Base-by-base conservation (phyloP, 2,329 filamentous ascomycete species). In the Hypomyces rosellus region DNA sequence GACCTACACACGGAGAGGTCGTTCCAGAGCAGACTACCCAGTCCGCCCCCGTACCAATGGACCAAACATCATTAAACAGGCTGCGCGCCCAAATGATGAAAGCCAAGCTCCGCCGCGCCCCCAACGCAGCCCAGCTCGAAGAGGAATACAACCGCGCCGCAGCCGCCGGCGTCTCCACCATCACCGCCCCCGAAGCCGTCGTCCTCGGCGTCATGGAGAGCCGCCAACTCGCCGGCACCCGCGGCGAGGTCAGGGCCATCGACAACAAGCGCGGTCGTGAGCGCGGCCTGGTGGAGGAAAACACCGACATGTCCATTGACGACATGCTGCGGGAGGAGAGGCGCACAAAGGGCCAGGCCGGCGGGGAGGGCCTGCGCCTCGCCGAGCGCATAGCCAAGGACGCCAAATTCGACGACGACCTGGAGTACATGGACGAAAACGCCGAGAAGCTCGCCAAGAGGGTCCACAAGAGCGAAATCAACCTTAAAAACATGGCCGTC, bases 351-450 rank as follows among this genome's bases (percentile, higher is more conserved):
- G 85, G 85, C 14, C 83, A 89, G 61, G 74, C 75, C 4, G 89
- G 88, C 39, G 89, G 89, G 48, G 91, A 96, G 64, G 88, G 88
- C 1, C 75, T 84, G 59, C 82, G 88, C 4, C 80, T 96, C 33
- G 93, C 93, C 3, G 91, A 97, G 65, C 84, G 91, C 53, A 99
- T 99, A 59, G 89, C 91, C 48, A 95, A 95, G 65, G 93, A 99
- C 67, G 81, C 72, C 45, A 95, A 91, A 63, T 99, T 95, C 65
- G 85, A 89, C 72, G 84, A 95, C 62, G 87, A 95, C 65, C 81
- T 99, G 22, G 92, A 99, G 48, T 99, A 99, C 70, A 87, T 97
- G 77, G 92, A 99, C 65, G 93, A 97, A 60, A 97, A 99, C 63
- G 93, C 93, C 14, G 80, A 83, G 46, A 95, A 92, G 68, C 82